Evolutionary conservation across 1,284 basidiomycete species (phyloP), one percentile per base, ranked within the genome.

Genomic region (Laetiporus sulphureus): DNA sequence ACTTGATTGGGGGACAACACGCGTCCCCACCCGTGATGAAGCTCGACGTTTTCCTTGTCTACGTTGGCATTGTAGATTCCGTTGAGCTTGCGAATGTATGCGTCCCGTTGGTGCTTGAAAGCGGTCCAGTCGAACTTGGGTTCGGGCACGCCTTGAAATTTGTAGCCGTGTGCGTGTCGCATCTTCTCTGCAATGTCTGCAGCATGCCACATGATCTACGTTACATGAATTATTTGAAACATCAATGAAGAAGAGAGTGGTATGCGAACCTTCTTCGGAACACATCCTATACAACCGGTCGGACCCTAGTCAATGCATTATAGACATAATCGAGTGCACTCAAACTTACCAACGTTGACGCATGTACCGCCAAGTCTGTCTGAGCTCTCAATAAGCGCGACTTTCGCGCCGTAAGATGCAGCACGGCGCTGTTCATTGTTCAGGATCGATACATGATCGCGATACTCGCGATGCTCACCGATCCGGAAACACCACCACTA

Each of bases 121-220:
- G 80, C 70, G 5, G 75, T 71, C 96, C 95, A 99, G 68, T 90
- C 73, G 61, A 99, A 95, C 45, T 82, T 75, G 29, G 77, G 72
- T 34, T 69, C 63, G 36, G 68, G 64, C 40, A 75, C 54, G 29
- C 69, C 72, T 29, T 65, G 60, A 58, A 95, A 92, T 45, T 91
- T 85, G 68, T 96, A 99, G 11, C 75, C 79, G 24, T 76, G 65
- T 18, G 81, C 77, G 46, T 88, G 79, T 36, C 77, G 75, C 35
- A 96, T 68, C 57, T 86, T 87, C 56, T 95, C 93, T 31, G 85
- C 79, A 41, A 93, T 69, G 64, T 98, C 95, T 40, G 96, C 92
- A 24, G 95, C 93, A 60, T 99, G 90, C 96, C 96, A 99, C 96
- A 99, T 99, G 48, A 99, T 83, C 88, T 97, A 65, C 54, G 31